Evolutionary conservation across 495 filamentous ascomycete species (phyloP).

Genomic region (Schizothecium vesticola): DNA sequence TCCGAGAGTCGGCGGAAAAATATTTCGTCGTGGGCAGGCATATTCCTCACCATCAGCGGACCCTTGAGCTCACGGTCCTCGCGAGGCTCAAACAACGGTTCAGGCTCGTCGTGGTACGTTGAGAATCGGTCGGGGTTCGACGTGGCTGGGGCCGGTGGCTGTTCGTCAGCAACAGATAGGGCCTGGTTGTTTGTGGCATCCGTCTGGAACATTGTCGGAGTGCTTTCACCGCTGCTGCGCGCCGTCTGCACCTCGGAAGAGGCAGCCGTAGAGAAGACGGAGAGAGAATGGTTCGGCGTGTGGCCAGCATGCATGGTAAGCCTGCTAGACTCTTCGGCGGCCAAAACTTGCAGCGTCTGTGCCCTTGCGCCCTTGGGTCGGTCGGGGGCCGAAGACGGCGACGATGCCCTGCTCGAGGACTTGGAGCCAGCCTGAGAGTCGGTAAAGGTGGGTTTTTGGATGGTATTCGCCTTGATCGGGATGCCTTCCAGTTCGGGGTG

Average conservation of each 20-base stretch:
- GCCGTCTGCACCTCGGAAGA: constrained; percentile 33
- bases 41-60: constrained; percentile 42
- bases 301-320: constrained; percentile 48
- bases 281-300: constrained; percentile 44
- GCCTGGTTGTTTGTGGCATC: constrained; percentile 20
- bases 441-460: constrained; percentile 41
- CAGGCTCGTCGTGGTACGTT: constrained; percentile 20
- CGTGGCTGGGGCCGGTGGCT: not conserved
- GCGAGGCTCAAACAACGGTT: constrained; percentile 19
- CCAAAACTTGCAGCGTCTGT: constrained; percentile 37
- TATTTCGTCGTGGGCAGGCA: constrained; percentile 41
- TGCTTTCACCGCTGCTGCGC: constrained; percentile 35
- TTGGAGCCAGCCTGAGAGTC: constrained; percentile 25
- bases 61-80: constrained; percentile 38
- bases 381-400: constrained; percentile 15
- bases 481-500: constrained; percentile 44
- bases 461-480: constrained; percentile 34
- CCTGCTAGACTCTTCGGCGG: constrained; percentile 34
- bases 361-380: constrained; percentile 23
- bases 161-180: constrained; percentile 4
- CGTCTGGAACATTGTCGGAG: constrained; percentile 27
- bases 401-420: constrained; percentile 19
- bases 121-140: constrained; percentile 6
- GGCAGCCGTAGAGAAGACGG: constrained; percentile 32
- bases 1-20: constrained; percentile 40